A percentile compares a stretch with the other conserved stretches of the same genome.
Conservation (phyloP, 192 early-diverging fungal species). For the Geranomyces michiganensis region DNA sequence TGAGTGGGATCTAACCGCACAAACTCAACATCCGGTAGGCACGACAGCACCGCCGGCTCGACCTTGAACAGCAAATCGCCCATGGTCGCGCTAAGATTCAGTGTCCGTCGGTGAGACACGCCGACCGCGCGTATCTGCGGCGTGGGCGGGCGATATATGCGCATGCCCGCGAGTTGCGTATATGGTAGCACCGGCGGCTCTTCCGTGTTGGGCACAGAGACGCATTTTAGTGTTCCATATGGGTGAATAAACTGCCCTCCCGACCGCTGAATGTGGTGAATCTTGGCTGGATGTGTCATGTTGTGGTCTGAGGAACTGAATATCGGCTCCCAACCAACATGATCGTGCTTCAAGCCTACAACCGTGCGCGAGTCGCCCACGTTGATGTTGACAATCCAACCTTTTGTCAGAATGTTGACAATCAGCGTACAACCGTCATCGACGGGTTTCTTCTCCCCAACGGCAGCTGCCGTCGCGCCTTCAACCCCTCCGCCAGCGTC, state of each 20-base stretch:
- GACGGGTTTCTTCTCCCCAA: conserved; percentile 27
- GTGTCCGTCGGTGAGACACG: conserved; percentile 56
- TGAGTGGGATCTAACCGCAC: conserved; percentile 38
- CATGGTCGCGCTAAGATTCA: conserved; percentile 66
- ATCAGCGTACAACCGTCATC: conserved; percentile 65
- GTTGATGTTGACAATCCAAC: conserved; percentile 59
- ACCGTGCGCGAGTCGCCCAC: conserved; percentile 61
- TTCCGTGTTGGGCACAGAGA: conserved; percentile 32
- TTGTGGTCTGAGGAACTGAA: conserved; percentile 61
- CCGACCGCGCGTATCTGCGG: conserved; percentile 53
- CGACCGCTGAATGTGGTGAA: conserved; percentile 47
- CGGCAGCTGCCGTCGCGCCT: background rate
- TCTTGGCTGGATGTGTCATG: conserved; percentile 62
- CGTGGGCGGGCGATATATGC: conserved; percentile 56
- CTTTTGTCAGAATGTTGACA: conserved; percentile 51
- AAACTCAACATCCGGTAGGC: conserved; percentile 56
- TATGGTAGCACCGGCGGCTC: conserved; percentile 41
- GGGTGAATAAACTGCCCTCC: conserved; percentile 61
- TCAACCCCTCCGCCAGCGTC: conserved; percentile 22
- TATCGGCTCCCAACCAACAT: conserved; percentile 37
- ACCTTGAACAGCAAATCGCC: conserved; percentile 67
- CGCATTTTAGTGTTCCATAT: conserved; percentile 40
- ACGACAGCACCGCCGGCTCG: conserved; percentile 55
- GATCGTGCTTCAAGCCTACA: conserved; percentile 8
- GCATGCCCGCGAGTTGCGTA: conserved; percentile 49